Evolutionary conservation across 2,329 filamentous ascomycete genomes (phyloP), one percentile per base, ranked within the genome.

Genomic region (Acarospora socialis): DNA sequence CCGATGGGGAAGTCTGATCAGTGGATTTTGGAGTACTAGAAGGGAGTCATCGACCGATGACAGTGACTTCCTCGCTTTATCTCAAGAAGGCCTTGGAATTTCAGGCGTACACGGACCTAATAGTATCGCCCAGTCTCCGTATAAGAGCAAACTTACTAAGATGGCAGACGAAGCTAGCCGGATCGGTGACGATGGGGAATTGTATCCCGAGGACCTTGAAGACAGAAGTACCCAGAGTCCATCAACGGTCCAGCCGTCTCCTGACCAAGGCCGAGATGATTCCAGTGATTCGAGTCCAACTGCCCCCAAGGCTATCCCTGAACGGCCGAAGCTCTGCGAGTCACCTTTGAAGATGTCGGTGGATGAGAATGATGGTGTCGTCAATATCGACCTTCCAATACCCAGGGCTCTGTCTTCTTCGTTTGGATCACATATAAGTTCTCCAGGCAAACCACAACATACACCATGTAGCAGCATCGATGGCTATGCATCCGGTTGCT

Each of bases 331-430:
- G 8, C 18, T 19, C 45, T 54, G 34, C 38, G 42, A 63, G 25
- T 59, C 60, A 7, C 59, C 57, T 6, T 42, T 70, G 32, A 69
- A 66, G 42, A 44, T 70, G 13, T 68, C 63, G 0, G 63, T 70
- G n/a, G 65, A 66, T 24, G 60, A 65, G 27, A 61, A 65, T 17
- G 69, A 73, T 41, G 69, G 69, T 1, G 61, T 73, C n/a, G 65
- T 73, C 18, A 69, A 73, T 42, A 67, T 73, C 30, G 66, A 72
- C 35, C 60, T 73, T 27, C 63, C 66, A 2, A 50, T 71, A 13
- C 63, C 66, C 23, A 66, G 64, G 7, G 63, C 64, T 52, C 57
- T 59, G 20, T 24, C 36, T 12, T 38, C 40, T 9, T 40, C 39
- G 9, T 34, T 37, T 47, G 65, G 48, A 32, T 62, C 59, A 2